phyloP scores from a whole-genome alignment of 1,284 basidiomycete genomes.

The Moesziomyces sp. region DNA sequence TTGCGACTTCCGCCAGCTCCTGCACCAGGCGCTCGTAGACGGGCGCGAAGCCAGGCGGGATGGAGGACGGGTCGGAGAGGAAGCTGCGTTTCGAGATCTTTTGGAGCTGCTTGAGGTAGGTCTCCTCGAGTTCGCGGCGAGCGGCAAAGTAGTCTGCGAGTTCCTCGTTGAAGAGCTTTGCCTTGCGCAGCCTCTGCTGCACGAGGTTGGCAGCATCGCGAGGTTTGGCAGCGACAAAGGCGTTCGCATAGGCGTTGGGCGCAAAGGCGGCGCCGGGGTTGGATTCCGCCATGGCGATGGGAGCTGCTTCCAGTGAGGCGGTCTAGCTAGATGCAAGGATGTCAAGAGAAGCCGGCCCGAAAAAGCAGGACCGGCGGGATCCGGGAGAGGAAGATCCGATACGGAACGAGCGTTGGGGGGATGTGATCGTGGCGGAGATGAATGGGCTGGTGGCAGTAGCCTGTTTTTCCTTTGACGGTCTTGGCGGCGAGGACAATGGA shows the following conservation, averaged over 20 bases:
- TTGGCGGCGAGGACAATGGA: background rate
- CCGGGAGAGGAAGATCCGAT: too few relatives aligned
- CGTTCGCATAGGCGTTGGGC: conserved; percentile 50
- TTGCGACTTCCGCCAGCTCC: conserved; percentile 64
- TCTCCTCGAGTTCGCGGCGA: conserved; percentile 69
- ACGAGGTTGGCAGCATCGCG: conserved; percentile 34
- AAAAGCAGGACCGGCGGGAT: too few relatives aligned
- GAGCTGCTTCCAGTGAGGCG: background rate
- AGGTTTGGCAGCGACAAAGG: conserved; percentile 47
- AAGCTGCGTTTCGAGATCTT: conserved; percentile 69
- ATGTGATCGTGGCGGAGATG: background rate
- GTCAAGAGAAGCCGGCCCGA: background rate
- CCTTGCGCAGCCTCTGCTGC: conserved; percentile 54
- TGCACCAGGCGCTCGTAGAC: conserved; percentile 63
- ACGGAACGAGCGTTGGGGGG: too few relatives aligned
- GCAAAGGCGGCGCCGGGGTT: conserved; percentile 35
- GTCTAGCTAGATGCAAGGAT: background rate
- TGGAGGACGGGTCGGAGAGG: conserved; percentile 61
- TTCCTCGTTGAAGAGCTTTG: conserved; percentile 60
- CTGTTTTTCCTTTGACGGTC: too few relatives aligned
- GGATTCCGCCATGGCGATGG: conserved; percentile 25
- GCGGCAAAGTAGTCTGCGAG: conserved; percentile 71
- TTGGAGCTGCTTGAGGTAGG: conserved; percentile 70
- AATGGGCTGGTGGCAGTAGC: background rate
- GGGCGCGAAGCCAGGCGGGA: conserved; percentile 58